These are phyloP conservation scores for Peribolospora kevripleyi DNA, from an alignment of 768 basidiomycete genomes.

Conservation along the genomic window DNA sequence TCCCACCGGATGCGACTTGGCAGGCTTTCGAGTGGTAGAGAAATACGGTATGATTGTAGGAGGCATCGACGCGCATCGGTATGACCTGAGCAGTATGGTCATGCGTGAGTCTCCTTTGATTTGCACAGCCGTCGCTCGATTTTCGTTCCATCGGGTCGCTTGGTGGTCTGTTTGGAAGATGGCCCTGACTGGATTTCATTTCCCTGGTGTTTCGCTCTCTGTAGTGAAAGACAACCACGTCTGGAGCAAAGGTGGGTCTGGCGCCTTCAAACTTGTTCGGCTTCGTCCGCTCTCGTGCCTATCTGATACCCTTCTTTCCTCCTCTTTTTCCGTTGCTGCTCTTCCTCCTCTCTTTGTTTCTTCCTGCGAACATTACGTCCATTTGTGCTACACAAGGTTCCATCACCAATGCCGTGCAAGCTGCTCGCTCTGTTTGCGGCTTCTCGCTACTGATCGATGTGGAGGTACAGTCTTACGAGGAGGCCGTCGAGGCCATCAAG, in stretches of 20 bases:
- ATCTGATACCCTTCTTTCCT: not conserved
- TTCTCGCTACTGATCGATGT: constrained; percentile 81
- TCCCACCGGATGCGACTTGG: not conserved
- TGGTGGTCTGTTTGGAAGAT: no score
- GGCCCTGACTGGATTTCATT: no score
- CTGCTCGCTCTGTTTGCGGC: constrained; percentile 70
- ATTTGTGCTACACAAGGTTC: constrained; percentile 30
- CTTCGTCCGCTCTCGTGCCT: not conserved
- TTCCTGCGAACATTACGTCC: not conserved
- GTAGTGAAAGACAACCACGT: constrained; percentile 86
- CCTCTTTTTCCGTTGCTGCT: no score
- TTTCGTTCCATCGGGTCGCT: no score
- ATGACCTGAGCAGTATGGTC: constrained; percentile 96
- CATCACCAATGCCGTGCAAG: constrained; percentile 61
- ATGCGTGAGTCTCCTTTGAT: constrained; percentile 29
- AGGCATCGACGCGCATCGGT: constrained; percentile 81
- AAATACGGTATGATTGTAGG: constrained; percentile 98
- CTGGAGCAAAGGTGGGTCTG: constrained; percentile 64
- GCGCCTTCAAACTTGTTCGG: no score
- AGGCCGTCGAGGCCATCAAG: constrained; percentile 89
- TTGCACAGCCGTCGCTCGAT: no score
- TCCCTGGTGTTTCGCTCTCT: no score
- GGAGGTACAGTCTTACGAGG: constrained; percentile 64
- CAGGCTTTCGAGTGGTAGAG: constrained; percentile 83
- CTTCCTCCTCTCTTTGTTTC: not conserved